Evolutionary conservation across 805 yeast genomes (phyloP), one percentile per base, ranked within the genome.

Genomic region (Cyberlindnera veronae): DNA sequence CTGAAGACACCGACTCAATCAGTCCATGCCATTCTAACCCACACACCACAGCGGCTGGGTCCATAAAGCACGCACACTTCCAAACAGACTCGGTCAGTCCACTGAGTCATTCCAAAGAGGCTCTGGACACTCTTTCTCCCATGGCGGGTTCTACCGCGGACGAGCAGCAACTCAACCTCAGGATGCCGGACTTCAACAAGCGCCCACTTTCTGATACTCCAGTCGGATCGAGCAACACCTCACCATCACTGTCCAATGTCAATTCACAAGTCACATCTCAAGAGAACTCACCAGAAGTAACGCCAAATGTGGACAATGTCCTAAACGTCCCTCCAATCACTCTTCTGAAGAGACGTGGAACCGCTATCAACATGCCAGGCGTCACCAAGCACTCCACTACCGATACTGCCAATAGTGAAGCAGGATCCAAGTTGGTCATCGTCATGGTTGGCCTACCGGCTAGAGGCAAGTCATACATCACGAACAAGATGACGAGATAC

Each of bases 361-460:
- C 95, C 7, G 87, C 96, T 0, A 72, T 90, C 34, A 95, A 89
- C 57, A 85, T 91, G 6, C 96, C 97, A 0, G 97, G 97, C 1
- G 83, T 88, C 46, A 89, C 97, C 0, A 76, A 84, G 35, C 41
- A 36, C 22, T 78, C 89, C 0, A 68, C 74, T 16, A 32, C 44
- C 8, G 61, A 60, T 27, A 28, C 37, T 23, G 21, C 28, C 3
- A 48, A 42, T 14, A 50, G 67, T 37, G 96, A 88, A 55, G 80
- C 84, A 5, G 91, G 88, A 1, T 78, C 89, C 12, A 84, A 88
- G 57, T 71, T 91, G 38, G 95, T 91, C 13, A 87, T 91, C 44
- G 95, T 93, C 15, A 91, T 91, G 98, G 96, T 91, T 13, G 99
- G 99, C 0, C 62, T 84, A 12, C 98, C 98, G 0, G 97, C 97